A percentile compares a stretch with the other conserved stretches of the same genome.
Evolutionary conservation across 1,139 yeast genomes (phyloP).

Genomic region (Pneumocystis wakefieldiae): DNA sequence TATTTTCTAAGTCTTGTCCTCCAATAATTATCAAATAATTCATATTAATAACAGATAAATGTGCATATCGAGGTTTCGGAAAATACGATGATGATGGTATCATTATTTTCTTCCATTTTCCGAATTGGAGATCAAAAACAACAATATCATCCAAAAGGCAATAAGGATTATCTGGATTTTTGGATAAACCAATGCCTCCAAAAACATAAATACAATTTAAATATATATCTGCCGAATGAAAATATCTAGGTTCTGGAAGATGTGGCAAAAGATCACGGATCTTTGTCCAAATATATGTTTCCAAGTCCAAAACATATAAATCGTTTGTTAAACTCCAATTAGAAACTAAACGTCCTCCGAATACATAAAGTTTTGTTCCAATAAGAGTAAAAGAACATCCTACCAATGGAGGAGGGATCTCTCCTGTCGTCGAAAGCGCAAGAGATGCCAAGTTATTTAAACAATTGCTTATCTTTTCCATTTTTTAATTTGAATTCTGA

Average conservation of each 20-base stretch:
- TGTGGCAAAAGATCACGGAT: conserved; percentile 5
- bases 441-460: not conserved
- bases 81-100: not conserved
- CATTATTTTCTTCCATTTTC: conserved; percentile 1
- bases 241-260: conserved; percentile 13
- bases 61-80: conserved; percentile 16
- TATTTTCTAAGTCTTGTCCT: conserved; percentile 15
- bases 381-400: conserved; percentile 13
- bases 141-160: conserved; percentile 11
- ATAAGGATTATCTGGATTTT: conserved; percentile 6
- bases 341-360: conserved; percentile 15
- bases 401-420: conserved; percentile 15
- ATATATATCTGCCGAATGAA: conserved; percentile 14
- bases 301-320: conserved; percentile 15
- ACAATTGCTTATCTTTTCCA: not conserved
- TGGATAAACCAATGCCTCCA: conserved; percentile 14
- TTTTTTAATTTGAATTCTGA: not conserved
- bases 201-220: conserved; percentile 11
- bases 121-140: conserved; percentile 8
- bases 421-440: conserved; percentile 10
- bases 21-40: conserved; percentile 13
- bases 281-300: conserved; percentile 12
- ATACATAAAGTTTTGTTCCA: conserved; percentile 13
- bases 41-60: conserved; percentile 12
- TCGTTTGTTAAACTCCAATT: conserved; percentile 8